Evolutionary conservation across 2,329 filamentous ascomycete genomes (phyloP).

Genomic region (Niveomyces coronatus): DNA sequence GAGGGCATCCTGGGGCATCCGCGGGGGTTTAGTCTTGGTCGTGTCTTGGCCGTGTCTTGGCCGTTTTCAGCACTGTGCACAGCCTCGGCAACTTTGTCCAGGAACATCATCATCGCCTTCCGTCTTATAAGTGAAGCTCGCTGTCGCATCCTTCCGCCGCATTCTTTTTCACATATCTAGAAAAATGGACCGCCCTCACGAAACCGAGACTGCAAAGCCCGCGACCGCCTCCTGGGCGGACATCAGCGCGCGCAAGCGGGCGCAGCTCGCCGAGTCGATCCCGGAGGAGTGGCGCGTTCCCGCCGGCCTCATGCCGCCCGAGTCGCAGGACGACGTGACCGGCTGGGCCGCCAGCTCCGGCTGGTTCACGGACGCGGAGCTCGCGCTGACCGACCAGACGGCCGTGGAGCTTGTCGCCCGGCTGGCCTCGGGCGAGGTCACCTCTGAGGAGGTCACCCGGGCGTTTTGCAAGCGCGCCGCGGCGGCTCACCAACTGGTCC

Average conservation of each 20-base stretch:
- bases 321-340: slow-evolving; percentile 44
- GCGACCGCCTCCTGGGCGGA: slow-evolving; percentile 28
- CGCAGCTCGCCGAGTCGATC: slow-evolving; percentile 35
- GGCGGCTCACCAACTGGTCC: slow-evolving; percentile 46
- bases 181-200: too few relatives aligned
- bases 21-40: too few relatives aligned
- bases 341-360: slow-evolving; percentile 45
- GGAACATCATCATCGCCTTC: too few relatives aligned
- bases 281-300: slow-evolving; percentile 49
- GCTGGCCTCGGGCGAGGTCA: slow-evolving; percentile 26
- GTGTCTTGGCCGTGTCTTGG: too few relatives aligned
- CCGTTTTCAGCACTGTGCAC: too few relatives aligned
- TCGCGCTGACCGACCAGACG: slow-evolving; percentile 36
- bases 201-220: too few relatives aligned
- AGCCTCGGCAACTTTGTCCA: too few relatives aligned
- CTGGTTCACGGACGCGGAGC: slow-evolving; percentile 43
- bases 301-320: slow-evolving; percentile 38
- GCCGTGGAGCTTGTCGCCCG: slow-evolving; percentile 28
- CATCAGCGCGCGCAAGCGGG: slow-evolving; percentile 32
- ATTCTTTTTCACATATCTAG: too few relatives aligned
- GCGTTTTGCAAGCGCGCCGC: slow-evolving; percentile 46
- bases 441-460: slow-evolving; percentile 28
- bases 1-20: too few relatives aligned
- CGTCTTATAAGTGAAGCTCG: too few relatives aligned
- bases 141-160: too few relatives aligned